phyloP scores from a whole-genome alignment of 1,139 yeast genomes.

The Lodderomyces oxycetoniae region DNA sequence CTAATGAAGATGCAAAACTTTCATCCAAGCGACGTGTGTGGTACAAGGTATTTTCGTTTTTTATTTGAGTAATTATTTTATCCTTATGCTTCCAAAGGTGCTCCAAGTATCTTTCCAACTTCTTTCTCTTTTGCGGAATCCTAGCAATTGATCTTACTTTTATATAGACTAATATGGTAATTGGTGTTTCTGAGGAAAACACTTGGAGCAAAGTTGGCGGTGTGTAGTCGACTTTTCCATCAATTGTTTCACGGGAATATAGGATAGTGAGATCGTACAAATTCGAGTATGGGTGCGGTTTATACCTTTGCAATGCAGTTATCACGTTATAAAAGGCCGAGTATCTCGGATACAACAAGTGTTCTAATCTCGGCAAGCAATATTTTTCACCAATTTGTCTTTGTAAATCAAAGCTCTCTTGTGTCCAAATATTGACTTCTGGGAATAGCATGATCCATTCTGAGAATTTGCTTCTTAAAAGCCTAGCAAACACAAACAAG shows the following conservation, averaged over 20 bases:
- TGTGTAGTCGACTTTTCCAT: constrained; percentile 11
- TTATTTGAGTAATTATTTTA: constrained; percentile 17
- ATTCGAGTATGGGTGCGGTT: constrained; percentile 24
- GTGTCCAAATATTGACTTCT: constrained; percentile 64
- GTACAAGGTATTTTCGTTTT: constrained; percentile 6
- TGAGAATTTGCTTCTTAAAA: constrained; percentile 26
- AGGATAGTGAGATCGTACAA: constrained; percentile 52
- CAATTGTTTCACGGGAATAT: constrained; percentile 27
- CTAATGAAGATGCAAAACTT: neutral
- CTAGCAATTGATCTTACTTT: constrained; percentile 42
- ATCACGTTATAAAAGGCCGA: constrained; percentile 48
- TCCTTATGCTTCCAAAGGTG: constrained; percentile 69
- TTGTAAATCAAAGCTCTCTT: constrained; percentile 44
- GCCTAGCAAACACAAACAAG: constrained; percentile 20
- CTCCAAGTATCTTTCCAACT: constrained; percentile 70
- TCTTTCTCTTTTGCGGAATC: constrained; percentile 48
- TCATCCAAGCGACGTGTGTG: neutral
- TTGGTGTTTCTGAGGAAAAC: constrained; percentile 39
- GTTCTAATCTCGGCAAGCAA: constrained; percentile 47
- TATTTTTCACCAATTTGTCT: constrained; percentile 46
- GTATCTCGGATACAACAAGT: constrained; percentile 65
- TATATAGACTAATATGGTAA: constrained; percentile 47
- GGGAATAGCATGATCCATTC: constrained; percentile 66
- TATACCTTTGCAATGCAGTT: constrained; percentile 9
- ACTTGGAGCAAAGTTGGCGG: constrained; percentile 57